Evolutionary conservation across 208 protist species (phyloP), one percentile per base, ranked within the genome.

Genomic region (Wallacemonas sp.): DNA sequence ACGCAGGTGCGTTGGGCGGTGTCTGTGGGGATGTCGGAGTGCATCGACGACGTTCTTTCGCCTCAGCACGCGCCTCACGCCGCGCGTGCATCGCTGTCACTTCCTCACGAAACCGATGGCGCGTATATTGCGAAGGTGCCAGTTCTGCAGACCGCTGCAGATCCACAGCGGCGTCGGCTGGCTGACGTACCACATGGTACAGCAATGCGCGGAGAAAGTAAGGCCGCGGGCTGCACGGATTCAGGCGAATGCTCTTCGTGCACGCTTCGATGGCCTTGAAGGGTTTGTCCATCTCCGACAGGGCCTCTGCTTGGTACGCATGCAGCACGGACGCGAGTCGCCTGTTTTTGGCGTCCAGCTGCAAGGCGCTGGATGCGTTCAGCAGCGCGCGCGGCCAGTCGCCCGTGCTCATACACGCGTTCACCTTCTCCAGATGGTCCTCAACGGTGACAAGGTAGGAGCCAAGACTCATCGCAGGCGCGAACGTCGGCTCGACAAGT

Each of bases 361-460:
- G 8, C 9, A 94, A 72, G 27, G 86, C 84, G 19, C 80, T 68
- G 17, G 68, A 36, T 21, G 84, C 62, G 19, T 79, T 30, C n/a
- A 49, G 44, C 36, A 90, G 38, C 17, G 70, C 86, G 9, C 62
- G 36, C 4, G 17, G 51, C 65, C 76, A 83, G 34, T 82, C 49
- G 11, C 69, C 47, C 9, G 55, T 39, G 22, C 55, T 47, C 53
- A 86, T 66, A 22, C 72, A 58, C 17, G 30, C 34, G 24, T 77
- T 64, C 31, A 86, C 56, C 11, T 36, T 12, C 9, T 71, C 28
- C 26, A 91, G 56, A 58, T 79, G 59, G 33, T 87, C 80, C 72
- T 94, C 91, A 9, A 86, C 58, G 1, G 71, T 56, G 1, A 91
- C 71, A 36, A 96, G 66, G 51, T 90, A 88, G 54, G 85, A 68